phyloP scores from a whole-genome alignment of 805 yeast genomes.

The Schizosaccharomyces octosporus region DNA sequence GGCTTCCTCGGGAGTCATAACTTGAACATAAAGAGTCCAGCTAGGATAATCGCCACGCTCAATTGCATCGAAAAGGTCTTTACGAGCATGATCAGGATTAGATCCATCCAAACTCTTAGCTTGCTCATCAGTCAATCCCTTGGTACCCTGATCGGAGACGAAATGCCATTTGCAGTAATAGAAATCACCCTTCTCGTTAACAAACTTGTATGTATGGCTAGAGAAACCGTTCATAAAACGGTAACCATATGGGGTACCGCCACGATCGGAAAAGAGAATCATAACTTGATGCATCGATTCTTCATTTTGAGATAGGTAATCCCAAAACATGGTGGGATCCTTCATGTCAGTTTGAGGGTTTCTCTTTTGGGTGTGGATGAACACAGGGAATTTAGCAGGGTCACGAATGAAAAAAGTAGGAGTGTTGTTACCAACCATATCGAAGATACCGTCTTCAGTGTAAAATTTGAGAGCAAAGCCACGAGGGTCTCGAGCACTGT shows the following conservation, averaged over 20 bases:
- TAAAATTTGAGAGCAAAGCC: slow-evolving; percentile 61
- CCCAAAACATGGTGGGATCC: slow-evolving; percentile 70
- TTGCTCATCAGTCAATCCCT: slow-evolving; percentile 21
- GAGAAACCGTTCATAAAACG: slow-evolving; percentile 69
- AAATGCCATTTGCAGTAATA: slow-evolving; percentile 58
- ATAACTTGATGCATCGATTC: slow-evolving; percentile 56
- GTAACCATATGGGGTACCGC: slow-evolving; percentile 53
- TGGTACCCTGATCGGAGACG: slow-evolving; percentile 36
- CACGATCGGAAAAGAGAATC: slow-evolving; percentile 47
- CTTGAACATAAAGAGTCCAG: slow-evolving; percentile 68
- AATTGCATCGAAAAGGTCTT: slow-evolving; percentile 56
- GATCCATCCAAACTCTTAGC: slow-evolving; percentile 29
- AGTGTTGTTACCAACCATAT: slow-evolving; percentile 66
- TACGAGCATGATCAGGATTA: slow-evolving; percentile 62
- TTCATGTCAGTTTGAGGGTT: slow-evolving; percentile 45
- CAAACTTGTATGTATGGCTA: slow-evolving; percentile 67
- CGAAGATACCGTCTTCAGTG: slow-evolving; percentile 67
- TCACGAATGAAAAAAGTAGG: slow-evolving; percentile 71
- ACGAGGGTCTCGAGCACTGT: slow-evolving; percentile 69
- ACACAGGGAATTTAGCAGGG: slow-evolving; percentile 65
- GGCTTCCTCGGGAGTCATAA: slow-evolving; percentile 68
- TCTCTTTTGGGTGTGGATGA: slow-evolving; percentile 75
- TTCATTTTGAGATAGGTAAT: slow-evolving; percentile 46
- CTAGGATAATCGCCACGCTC: slow-evolving; percentile 56
- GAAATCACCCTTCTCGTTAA: slow-evolving; percentile 22